These are phyloP conservation scores for Thalassiosira exigua DNA, from an alignment of 352 stramenopile genomes.

Conservation along the genomic window DNA sequence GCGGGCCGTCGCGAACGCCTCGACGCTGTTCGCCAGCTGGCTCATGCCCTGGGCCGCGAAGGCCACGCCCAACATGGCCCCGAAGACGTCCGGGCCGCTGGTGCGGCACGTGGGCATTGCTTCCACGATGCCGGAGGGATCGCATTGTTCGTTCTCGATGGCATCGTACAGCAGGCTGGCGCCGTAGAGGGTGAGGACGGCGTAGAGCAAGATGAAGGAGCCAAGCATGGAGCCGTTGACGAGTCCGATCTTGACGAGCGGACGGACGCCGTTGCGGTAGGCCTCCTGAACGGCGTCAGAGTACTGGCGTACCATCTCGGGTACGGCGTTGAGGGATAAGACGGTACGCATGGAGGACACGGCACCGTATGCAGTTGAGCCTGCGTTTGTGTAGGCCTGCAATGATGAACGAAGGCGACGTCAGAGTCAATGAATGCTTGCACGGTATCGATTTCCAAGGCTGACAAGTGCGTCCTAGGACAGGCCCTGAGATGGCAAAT, in stretches of 20 bases:
- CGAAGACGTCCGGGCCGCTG: slow-evolving; percentile 65
- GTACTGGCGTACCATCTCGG: slow-evolving; percentile 71
- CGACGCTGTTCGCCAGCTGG: slow-evolving; percentile 65
- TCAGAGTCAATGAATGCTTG: too few species aligned
- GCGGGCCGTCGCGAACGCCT: slow-evolving; percentile 66
- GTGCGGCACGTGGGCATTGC: slow-evolving; percentile 39
- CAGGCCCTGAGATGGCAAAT: too few species aligned
- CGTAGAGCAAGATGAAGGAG: slow-evolving; percentile 61
- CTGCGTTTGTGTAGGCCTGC: slow-evolving; percentile 18
- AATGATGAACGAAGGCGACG: too few species aligned
- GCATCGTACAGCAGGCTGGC: slow-evolving; percentile 71
- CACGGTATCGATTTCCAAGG: too few species aligned
- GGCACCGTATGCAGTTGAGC: slow-evolving; percentile 55
- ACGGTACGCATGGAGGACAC: slow-evolving; percentile 77
- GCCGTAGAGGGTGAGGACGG: slow-evolving; percentile 73
- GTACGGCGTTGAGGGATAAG: slow-evolving; percentile 69
- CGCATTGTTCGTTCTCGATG: slow-evolving; percentile 63
- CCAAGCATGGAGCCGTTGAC: slow-evolving; percentile 68
- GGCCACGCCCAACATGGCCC: slow-evolving; percentile 73
- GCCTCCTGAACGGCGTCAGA: slow-evolving; percentile 59
- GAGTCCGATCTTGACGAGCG: slow-evolving; percentile 39
- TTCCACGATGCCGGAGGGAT: slow-evolving; percentile 56
- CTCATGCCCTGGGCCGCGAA: slow-evolving; percentile 70
- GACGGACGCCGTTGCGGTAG: slow-evolving; percentile 43
- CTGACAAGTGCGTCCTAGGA: too few species aligned